Conservation (phyloP, 2,329 filamentous ascomycete genomes). For the Aspergillus piperis region DNA sequence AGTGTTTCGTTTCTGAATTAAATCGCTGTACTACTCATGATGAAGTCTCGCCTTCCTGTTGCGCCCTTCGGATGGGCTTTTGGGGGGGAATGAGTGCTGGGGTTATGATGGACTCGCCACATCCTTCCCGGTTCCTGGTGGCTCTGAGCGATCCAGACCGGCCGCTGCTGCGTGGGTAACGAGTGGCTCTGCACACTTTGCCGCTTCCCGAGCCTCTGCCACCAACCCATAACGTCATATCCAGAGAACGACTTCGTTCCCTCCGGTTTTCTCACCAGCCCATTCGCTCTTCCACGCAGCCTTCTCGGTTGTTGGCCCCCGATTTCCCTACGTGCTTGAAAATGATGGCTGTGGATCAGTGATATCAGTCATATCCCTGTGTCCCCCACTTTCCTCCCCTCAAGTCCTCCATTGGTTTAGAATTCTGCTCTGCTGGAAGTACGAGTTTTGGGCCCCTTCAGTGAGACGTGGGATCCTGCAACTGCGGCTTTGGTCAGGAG, state of each 20-base stretch:
- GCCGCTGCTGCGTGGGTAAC: constrained; percentile 12
- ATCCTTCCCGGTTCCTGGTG: constrained; percentile 14
- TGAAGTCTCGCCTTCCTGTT: background rate
- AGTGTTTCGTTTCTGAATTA: too few species aligned
- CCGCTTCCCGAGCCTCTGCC: constrained; percentile 13
- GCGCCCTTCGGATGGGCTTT: background rate
- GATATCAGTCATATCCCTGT: constrained; percentile 21
- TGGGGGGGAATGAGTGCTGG: background rate
- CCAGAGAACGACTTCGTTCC: constrained; percentile 32
- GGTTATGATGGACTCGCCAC: background rate
- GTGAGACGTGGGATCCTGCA: constrained; percentile 11
- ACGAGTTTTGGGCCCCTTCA: constrained; percentile 8
- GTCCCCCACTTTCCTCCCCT: constrained; percentile 18
- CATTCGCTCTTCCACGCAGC: constrained; percentile 16
- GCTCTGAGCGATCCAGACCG: constrained; percentile 20
- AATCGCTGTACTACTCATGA: too few species aligned
- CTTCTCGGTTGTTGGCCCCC: constrained; percentile 18
- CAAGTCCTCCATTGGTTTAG: constrained; percentile 19
- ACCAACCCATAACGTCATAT: constrained; percentile 28
- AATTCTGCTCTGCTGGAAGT: constrained; percentile 12
- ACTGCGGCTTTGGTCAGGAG: constrained; percentile 1
- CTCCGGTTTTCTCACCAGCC: constrained; percentile 23
- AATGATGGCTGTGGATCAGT: constrained; percentile 23
- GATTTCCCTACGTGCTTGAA: constrained; percentile 16
- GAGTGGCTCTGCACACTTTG: constrained; percentile 18